These are phyloP conservation scores for Verticillium klebahnii DNA, from an alignment of 2,329 filamentous ascomycete species.

Conservation along the genomic window DNA sequence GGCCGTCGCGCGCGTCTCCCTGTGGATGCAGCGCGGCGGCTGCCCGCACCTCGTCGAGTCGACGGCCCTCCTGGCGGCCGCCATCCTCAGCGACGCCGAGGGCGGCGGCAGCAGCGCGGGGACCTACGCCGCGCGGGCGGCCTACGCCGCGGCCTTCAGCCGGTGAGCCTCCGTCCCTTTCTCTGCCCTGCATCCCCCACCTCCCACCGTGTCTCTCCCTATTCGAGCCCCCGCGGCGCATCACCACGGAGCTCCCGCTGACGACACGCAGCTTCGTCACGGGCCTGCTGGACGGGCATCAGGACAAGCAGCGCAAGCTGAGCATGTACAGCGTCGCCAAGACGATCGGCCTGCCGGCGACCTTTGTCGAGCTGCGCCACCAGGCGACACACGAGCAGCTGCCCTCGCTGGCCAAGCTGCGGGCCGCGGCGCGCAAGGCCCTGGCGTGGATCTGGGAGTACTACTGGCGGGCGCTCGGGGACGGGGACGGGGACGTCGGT, in stretches of 20 bases:
- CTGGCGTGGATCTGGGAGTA: conserved; percentile 84
- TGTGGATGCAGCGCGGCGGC: conserved; percentile 69
- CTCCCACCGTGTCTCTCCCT: no score
- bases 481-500: conserved; percentile 17
- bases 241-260: neutral
- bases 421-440: conserved; percentile 63
- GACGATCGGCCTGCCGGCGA: conserved; percentile 64
- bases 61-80: conserved; percentile 68
- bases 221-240: no score
- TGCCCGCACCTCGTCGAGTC: conserved; percentile 78
- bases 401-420: conserved; percentile 68
- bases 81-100: conserved; percentile 58
- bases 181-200: no score
- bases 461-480: conserved; percentile 65
- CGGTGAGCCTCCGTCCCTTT: conserved; percentile 41
- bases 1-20: conserved; percentile 54
- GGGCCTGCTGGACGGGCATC: conserved; percentile 70
- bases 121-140: conserved; percentile 59
- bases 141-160: conserved; percentile 72
- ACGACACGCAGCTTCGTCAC: conserved; percentile 63
- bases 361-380: conserved; percentile 85
- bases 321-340: conserved; percentile 71
- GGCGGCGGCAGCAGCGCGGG: conserved; percentile 32
- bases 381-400: conserved; percentile 87
- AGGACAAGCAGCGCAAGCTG: conserved; percentile 61